Conservation (phyloP, 371 early-diverging fungal species). For the Rhizopus delemar region DNA sequence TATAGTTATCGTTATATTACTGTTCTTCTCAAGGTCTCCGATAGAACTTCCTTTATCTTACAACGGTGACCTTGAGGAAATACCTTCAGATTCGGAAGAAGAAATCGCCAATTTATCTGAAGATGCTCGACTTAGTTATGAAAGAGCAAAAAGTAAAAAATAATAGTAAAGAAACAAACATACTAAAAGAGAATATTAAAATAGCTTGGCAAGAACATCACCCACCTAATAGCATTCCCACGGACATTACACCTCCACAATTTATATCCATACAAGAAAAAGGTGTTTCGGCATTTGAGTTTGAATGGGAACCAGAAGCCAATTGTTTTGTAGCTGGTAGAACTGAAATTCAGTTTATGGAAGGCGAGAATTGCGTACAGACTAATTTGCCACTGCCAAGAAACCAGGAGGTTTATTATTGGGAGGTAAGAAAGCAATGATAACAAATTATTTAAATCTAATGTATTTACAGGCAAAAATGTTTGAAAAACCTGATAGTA, state of each 20-base stretch:
- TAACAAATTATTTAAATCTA: not conserved
- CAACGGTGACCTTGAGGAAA: conserved; percentile 37
- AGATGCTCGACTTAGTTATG: conserved; percentile 48
- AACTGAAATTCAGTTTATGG: conserved; percentile 74
- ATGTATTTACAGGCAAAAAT: conserved; percentile 58
- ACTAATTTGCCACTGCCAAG: conserved; percentile 82
- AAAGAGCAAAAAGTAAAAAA: conserved; percentile 44
- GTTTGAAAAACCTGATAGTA: conserved; percentile 64
- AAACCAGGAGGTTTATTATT: conserved; percentile 76
- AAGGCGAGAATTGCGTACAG: conserved; percentile 77
- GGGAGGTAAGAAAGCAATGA: conserved; percentile 47
- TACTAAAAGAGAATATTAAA: not conserved
- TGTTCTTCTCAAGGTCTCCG: conserved; percentile 43
- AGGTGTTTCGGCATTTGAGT: conserved; percentile 85
- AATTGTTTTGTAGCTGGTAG: conserved; percentile 72
- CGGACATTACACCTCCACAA: conserved; percentile 66
- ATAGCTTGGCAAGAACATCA: conserved; percentile 56
- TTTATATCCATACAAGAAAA: conserved; percentile 74
- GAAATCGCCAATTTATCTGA: conserved; percentile 38
- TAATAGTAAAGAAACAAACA: not conserved
- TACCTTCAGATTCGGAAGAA: conserved; percentile 41
- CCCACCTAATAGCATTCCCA: conserved; percentile 64
- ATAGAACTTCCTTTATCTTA: conserved; percentile 34
- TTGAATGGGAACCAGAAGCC: conserved; percentile 68
- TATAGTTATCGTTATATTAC: conserved; percentile 30